These are phyloP conservation scores for Cucurbita ficifolia DNA, from an alignment of 306 rosid species.

Conservation along the genomic window DNA sequence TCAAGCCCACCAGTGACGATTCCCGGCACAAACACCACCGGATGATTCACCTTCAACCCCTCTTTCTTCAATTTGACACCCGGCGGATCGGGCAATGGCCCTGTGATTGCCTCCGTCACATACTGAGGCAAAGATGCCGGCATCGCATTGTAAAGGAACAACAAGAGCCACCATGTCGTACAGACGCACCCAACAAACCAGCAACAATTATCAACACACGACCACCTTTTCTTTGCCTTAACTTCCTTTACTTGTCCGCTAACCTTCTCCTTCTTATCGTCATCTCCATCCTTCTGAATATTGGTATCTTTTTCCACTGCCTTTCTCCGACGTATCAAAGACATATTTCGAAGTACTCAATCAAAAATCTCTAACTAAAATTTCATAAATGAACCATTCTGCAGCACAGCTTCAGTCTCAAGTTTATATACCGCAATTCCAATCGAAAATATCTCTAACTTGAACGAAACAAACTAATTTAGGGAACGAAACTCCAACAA, in stretches of 20 bases:
- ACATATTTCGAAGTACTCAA: conserved; percentile 22
- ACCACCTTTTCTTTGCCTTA: conserved; percentile 30
- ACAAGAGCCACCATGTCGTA: conserved; percentile 55
- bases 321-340: conserved; percentile 45
- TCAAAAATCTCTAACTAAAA: neutral
- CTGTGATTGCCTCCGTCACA: conserved; percentile 55
- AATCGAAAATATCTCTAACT: neutral
- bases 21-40: conserved; percentile 75
- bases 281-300: conserved; percentile 11
- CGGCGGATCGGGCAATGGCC: conserved; percentile 71
- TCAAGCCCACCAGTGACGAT: conserved; percentile 79
- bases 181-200: conserved; percentile 65
- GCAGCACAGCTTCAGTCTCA: neutral
- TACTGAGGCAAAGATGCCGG: conserved; percentile 67
- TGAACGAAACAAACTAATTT: neutral
- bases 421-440: neutral
- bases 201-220: conserved; percentile 60
- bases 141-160: conserved; percentile 54
- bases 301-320: conserved; percentile 24
- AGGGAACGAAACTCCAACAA: neutral
- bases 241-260: conserved; percentile 5
- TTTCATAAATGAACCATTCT: neutral
- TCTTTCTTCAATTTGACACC: conserved; percentile 57
- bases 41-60: conserved; percentile 51
- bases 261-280: neutral